Evolutionary conservation across 2,329 filamentous ascomycete genomes (phyloP), one percentile per base, ranked within the genome.

Genomic region (Penicillium sp.): DNA sequence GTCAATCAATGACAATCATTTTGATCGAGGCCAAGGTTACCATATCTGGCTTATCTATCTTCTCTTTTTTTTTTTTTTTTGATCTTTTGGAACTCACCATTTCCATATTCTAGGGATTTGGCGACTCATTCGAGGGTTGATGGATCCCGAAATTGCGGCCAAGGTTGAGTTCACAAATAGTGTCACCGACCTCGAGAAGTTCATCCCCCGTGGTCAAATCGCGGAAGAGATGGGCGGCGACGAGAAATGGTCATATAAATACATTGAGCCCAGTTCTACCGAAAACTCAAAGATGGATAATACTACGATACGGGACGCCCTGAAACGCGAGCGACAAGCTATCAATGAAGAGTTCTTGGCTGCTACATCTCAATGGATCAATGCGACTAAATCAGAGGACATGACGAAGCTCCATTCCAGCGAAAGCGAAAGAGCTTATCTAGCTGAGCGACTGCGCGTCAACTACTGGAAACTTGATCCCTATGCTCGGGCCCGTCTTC

Each of bases 381-480:
- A 76, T 25, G 77, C 79, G 12, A 73, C 76, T 2, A 78, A 80
- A 37, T 75, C 77, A 17, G 75, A 77, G 43, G 70, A 73, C 33
- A 57, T 72, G 6, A 72, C 73, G 12, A 77, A 83, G 58, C 74
- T 77, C 40, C 76, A 76, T 13, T 72, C 78, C 7, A 69, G 84
- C 56, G 84, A 85, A 70, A 76, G 77, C 35, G 82, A 84, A 71
- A 80, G 91, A 50, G 79, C 84, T 21, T 77, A 80, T 9, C 67
- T 94, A 19, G 88, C 89, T 1, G 81, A 82, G 51, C 77, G 84
- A 60, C 71, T 97, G 66, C 82, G 82, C 50, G 81, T 84, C 46
- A 90, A 90, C 66, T 97, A 97, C 77, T 99, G 93, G 93, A 82
- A 82, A 47, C 74, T 97, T 42, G 94, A 99, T 75, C 91, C 91